A percentile compares a stretch with the other conserved stretches of the same genome.
These are phyloP conservation scores for Russula virescens DNA, from an alignment of 768 basidiomycete species.

Conservation along the genomic window DNA sequence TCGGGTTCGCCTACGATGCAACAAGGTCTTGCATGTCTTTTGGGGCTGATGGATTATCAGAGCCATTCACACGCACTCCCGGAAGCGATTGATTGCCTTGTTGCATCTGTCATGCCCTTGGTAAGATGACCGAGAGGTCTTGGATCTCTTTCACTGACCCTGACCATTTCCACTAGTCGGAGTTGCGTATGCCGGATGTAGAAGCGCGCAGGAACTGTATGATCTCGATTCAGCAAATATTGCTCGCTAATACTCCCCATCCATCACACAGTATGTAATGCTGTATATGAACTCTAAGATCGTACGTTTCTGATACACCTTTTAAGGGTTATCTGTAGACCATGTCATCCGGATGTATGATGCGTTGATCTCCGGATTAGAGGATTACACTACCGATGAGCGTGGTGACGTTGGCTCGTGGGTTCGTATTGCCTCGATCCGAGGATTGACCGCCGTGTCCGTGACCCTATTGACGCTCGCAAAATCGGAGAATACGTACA, in stretches of 20 bases:
- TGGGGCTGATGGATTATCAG: constrained; percentile 66
- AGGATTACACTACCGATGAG: constrained; percentile 90
- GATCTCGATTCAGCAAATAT: constrained; percentile 43
- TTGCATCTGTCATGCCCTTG: constrained; percentile 46
- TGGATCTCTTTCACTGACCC: constrained; percentile 20
- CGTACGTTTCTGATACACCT: neutral
- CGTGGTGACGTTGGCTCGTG: constrained; percentile 97
- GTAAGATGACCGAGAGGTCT: constrained; percentile 38
- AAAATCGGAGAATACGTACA: constrained; percentile 39
- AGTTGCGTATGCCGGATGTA: constrained; percentile 38
- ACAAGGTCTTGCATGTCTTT: constrained; percentile 64
- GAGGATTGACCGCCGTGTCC: constrained; percentile 52
- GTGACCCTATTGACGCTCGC: constrained; percentile 47
- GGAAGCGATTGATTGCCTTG: constrained; percentile 51
- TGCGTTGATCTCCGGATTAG: constrained; percentile 61
- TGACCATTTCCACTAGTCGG: constrained; percentile 30
- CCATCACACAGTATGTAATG: constrained; percentile 41
- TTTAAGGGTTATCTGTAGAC: constrained; percentile 9
- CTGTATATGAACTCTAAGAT: neutral
- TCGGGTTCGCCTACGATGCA: constrained; percentile 49
- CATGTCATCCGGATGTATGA: constrained; percentile 37
- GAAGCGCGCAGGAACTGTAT: constrained; percentile 57
- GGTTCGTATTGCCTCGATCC: constrained; percentile 77
- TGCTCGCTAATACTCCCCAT: constrained; percentile 40
- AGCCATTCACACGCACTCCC: constrained; percentile 47